Evolutionary conservation across 2,329 filamentous ascomycete species (phyloP).

Genomic region (Cryphonectria nitschkei): DNA sequence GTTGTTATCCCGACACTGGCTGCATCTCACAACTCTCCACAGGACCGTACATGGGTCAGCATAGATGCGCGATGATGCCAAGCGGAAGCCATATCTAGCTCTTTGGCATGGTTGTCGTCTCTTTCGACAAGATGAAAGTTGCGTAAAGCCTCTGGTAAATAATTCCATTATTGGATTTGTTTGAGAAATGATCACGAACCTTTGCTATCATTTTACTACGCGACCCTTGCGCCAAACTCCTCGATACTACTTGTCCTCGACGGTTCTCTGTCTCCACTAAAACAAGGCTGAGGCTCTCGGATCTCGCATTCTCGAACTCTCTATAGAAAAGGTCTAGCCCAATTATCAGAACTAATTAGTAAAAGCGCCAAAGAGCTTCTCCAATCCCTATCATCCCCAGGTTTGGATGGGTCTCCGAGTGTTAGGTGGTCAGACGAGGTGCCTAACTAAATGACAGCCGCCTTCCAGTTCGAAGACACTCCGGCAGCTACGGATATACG

Average conservation of each 20-base stretch:
- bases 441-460: not conserved
- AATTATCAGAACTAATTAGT: not conserved
- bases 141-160: not conserved
- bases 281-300: constrained; percentile 1
- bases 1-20: too few relatives aligned
- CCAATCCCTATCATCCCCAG: not conserved
- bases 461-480: not conserved
- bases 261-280: not conserved
- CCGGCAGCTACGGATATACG: not conserved
- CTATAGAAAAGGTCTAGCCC: not conserved
- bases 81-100: not conserved
- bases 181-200: not conserved
- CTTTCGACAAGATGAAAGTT: not conserved
- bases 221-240: too few relatives aligned
- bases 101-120: not conserved
- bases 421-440: not conserved
- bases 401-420: not conserved
- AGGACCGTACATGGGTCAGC: not conserved
- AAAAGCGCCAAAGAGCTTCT: not conserved
- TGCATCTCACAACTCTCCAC: too few relatives aligned
- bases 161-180: not conserved
- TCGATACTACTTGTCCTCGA: not conserved
- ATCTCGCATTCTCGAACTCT: not conserved
- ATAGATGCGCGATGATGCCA: not conserved
- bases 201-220: too few relatives aligned